These are phyloP conservation scores for Picochlorum sp. DNA, from an alignment of 139 green algal species.

Conservation along the genomic window DNA sequence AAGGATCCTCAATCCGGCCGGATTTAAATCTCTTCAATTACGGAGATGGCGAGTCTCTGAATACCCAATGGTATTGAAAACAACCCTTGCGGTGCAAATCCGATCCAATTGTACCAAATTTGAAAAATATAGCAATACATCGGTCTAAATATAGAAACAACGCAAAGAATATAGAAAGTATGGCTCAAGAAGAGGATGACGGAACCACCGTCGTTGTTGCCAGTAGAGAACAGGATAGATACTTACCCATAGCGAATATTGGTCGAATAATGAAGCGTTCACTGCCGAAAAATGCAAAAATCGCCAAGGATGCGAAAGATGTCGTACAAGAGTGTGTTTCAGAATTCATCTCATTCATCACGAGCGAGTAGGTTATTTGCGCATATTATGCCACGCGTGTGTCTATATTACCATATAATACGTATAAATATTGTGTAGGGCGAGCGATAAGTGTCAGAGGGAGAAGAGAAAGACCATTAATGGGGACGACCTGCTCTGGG, in stretches of 20 bases:
- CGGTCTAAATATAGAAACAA: no score
- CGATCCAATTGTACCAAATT: no score
- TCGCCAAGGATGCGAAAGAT: conserved; percentile 99
- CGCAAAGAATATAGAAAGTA: no score
- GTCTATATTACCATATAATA: background rate
- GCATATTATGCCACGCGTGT: no score
- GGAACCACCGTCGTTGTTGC: no score
- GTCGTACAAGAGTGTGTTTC: conserved; percentile 98
- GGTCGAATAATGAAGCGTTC: conserved; percentile 97
- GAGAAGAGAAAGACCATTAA: conserved; percentile 99
- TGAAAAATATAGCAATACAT: no score
- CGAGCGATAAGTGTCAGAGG: conserved; percentile 95
- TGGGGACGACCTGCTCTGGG: conserved; percentile 96
- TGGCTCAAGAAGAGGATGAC: no score
- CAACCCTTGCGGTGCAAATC: no score
- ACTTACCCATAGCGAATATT: conserved; percentile 98
- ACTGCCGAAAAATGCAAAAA: conserved; percentile 86
- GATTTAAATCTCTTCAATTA: no score
- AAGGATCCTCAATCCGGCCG: no score
- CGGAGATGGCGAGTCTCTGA: no score
- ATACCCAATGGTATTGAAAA: no score
- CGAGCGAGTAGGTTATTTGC: conserved; percentile 77
- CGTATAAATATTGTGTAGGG: conserved; percentile 47
- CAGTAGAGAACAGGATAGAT: conserved; percentile 82
- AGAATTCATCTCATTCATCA: conserved; percentile 99